phyloP scores from a whole-genome alignment of 2,329 filamentous ascomycete genomes.

The Alternaria atra region DNA sequence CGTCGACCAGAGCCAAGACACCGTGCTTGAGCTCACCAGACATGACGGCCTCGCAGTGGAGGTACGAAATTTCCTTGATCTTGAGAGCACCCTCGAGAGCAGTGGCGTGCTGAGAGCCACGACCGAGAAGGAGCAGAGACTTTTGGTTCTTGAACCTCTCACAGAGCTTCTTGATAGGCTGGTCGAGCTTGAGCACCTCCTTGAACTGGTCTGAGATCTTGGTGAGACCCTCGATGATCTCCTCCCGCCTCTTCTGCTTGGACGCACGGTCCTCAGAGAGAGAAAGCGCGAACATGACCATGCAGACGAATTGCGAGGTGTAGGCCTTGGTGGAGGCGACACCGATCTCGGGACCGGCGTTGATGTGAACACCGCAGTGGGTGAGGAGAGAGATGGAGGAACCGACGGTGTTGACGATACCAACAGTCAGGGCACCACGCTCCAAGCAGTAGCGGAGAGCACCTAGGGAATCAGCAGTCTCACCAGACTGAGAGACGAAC shows the following conservation, averaged over 20 bases:
- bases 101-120: conserved; percentile 96
- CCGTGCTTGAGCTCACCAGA: conserved; percentile 99
- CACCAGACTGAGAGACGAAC: conserved; percentile 98
- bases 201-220: conserved; percentile 92
- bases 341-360: conserved; percentile 97
- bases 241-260: conserved; percentile 88
- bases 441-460: conserved; percentile 97
- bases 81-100: conserved; percentile 96
- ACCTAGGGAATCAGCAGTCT: conserved; percentile 97
- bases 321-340: conserved; percentile 99
- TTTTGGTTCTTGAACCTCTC: conserved; percentile 97
- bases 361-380: conserved; percentile 99
- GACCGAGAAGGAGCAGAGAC: conserved; percentile 89
- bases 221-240: conserved; percentile 93
- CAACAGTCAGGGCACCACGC: conserved; percentile 94
- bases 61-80: conserved; percentile 99
- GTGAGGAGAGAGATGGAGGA: conserved; percentile 98
- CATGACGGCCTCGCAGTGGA: conserved; percentile 99
- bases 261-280: conserved; percentile 96
- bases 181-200: conserved; percentile 88
- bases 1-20: conserved; percentile 94
- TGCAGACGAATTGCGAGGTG: conserved; percentile 98
- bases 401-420: conserved; percentile 98
- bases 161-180: conserved; percentile 94
- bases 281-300: conserved; percentile 99